Conservation (phyloP, 805 yeast species). For the Torulaspora indica region DNA sequence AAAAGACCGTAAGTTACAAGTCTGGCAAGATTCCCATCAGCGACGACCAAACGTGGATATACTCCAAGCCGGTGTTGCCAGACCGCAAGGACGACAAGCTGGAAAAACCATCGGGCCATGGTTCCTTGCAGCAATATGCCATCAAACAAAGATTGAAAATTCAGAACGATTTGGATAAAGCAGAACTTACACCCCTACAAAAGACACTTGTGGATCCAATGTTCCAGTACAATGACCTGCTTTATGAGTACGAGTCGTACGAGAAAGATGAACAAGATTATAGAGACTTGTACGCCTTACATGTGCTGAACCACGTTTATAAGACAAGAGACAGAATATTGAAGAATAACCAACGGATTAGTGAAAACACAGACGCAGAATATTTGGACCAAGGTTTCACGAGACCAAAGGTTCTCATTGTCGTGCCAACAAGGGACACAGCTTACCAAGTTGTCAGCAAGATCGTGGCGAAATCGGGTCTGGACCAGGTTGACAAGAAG, state of each 20-base stretch:
- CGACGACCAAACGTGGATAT: slow-evolving; percentile 23
- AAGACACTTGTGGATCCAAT: slow-evolving; percentile 55
- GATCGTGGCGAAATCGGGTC: slow-evolving; percentile 57
- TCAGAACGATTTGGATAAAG: slow-evolving; percentile 28
- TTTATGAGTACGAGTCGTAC: slow-evolving; percentile 51
- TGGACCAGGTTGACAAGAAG: slow-evolving; percentile 74
- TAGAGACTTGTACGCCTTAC: slow-evolving; percentile 61
- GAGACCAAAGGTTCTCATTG: slow-evolving; percentile 77
- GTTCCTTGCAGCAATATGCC: slow-evolving; percentile 36
- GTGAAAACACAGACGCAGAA: slow-evolving; percentile 50
- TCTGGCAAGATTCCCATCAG: slow-evolving; percentile 19
- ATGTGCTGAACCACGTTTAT: slow-evolving; percentile 73
- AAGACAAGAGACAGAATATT: slow-evolving; percentile 84
- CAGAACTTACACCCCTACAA: slow-evolving; percentile 44
- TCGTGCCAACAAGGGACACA: slow-evolving; percentile 78
- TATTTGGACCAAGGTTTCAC: slow-evolving; percentile 92
- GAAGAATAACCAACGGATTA: slow-evolving; percentile 63
- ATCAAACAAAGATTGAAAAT: slow-evolving; percentile 43
- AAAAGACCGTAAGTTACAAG: slow-evolving; percentile 29
- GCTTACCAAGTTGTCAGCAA: slow-evolving; percentile 65
- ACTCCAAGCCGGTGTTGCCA: slow-evolving; percentile 28
- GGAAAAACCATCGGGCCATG: slow-evolving; percentile 21
- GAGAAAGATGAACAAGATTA: slow-evolving; percentile 47
- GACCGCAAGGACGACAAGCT: slow-evolving; percentile 15
- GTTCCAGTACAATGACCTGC: slow-evolving; percentile 66